Base-by-base conservation (phyloP, 495 filamentous ascomycete species). In the Aspergillus sclerotioniger region DNA sequence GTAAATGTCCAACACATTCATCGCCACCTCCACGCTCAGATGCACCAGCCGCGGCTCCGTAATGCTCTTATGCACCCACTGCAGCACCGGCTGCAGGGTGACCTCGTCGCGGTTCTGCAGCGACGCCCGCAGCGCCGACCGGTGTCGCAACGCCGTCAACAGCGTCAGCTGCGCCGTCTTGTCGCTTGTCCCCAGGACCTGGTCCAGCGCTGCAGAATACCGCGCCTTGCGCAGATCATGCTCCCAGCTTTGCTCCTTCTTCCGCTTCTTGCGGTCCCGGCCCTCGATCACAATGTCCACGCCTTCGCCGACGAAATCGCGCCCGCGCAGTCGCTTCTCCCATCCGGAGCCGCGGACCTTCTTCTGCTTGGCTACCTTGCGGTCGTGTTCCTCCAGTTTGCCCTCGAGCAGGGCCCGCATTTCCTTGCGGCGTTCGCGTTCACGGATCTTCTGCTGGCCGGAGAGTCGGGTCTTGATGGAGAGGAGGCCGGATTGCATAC, bases 401-500 rank as follows among this genome's bases (percentile, higher is more conserved):
- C 94, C 92, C 44, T 88, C 85, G 41, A 95, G 77, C 33, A 95
- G 79, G 0, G 92, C 92, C 49, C 87, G 76, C 85, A 96, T 93
- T 64, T 96, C 90, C 71, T 90, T 90, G 44, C 87, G 86, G 45
- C 88, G 85, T 59, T 94, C 90, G 20, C 83, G 79, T 57, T 90
- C 89, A 56, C 82, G 84, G 33, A 87, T 82, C 59, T 94, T 93
- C 50, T 92, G 87, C 55, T 91, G 80, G 15, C 93, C 92, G 0
- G 89, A 88, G 0, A 95, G 81, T 0, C 92, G 85, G 19, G 95
- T 98, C 66, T 88, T 87, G 58, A 98, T 81, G 3, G 90, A 94
- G 4, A 98, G 75, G 1, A 96, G 78, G 31, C 95, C 95, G 2
- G 90, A 94, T 59, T 92, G 86, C 87, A 97, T 90, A 72, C 95